These are phyloP conservation scores for Cercospora canescens DNA, from an alignment of 2,329 filamentous ascomycete species.

Conservation along the genomic window DNA sequence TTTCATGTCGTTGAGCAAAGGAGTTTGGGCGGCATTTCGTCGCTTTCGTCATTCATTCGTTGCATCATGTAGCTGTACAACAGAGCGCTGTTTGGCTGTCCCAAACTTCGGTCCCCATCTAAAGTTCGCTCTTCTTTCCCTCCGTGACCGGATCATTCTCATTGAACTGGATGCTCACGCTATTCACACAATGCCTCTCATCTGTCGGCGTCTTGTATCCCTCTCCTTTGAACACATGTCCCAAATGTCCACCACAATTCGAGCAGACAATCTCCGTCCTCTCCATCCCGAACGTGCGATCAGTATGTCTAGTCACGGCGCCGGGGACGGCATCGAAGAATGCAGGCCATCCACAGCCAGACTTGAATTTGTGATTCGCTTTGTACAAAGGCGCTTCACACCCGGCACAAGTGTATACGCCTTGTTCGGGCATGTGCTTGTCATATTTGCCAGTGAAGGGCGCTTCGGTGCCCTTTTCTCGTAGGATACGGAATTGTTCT, in stretches of 20 bases:
- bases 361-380: constrained; percentile 92
- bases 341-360: constrained; percentile 94
- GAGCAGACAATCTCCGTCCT: constrained; percentile 91
- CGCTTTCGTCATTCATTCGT: background rate
- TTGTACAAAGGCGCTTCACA: constrained; percentile 89
- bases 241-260: constrained; percentile 90
- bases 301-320: constrained; percentile 79
- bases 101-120: background rate
- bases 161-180: constrained; percentile 81
- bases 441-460: constrained; percentile 81
- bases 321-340: constrained; percentile 96
- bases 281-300: constrained; percentile 75
- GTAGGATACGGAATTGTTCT: constrained; percentile 96
- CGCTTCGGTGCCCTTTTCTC: constrained; percentile 86
- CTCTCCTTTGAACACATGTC: constrained; percentile 91
- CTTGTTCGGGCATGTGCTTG: constrained; percentile 74
- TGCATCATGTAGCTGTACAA: background rate
- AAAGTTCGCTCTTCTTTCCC: constrained; percentile 28
- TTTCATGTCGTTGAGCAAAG: background rate
- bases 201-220: constrained; percentile 82
- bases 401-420: constrained; percentile 83
- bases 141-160: constrained; percentile 58
- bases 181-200: constrained; percentile 97
- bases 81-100: background rate
- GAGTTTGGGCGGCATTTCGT: background rate